Base-by-base conservation (phyloP, 352 stramenopile species). In the Phytopythium montanum region DNA sequence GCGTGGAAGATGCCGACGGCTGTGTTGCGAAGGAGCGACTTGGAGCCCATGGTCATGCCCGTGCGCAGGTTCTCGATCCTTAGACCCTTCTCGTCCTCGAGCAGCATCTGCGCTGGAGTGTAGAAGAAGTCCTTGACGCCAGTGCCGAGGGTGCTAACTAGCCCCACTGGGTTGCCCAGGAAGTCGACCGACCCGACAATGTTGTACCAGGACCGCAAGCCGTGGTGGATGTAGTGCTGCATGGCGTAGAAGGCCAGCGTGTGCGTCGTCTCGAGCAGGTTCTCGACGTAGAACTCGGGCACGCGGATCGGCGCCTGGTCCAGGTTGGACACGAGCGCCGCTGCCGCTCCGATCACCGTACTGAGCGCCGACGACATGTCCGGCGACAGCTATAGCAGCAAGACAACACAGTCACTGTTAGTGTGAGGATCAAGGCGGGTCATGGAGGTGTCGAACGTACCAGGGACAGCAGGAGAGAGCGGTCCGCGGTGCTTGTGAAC, bases 71-170 rank as follows among this genome's bases (percentile, higher is more conserved):
- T 96, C 39, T 90, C 83, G 42, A 95, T 95, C 0, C 85, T 75
- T 10, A 94, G 46, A 5, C 86, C 87, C 31, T 94, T 89, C 56
- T 95, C 88, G 51, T 97, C 79, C 66, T 95, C 88, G 16, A 98
- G 74, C 18, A 98, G 70, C 73, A 96, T 96, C 65, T 97, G 85
- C 16, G 90, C 92, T 19, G 92, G 92, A 26, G 96, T 97, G 68
- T 97, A 98, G 62, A 98, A 98, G 70, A 98, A 98, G 59, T 98
- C 92, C 42, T 95, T 94, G 7, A 98, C 90, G 28, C 92, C 92
- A 0, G 90, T 87, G 33, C 88, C 88, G 9, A 98, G 64, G 4
- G 88, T 95, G 50, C 82, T 94, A 46, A 97, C 87, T 18, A 98
- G 79, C 2, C 90, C 90, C 33, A 96, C 91, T 1, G 92, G 92